Evolutionary conservation across 495 filamentous ascomycete genomes (phyloP).

Genomic region (Aspergillus cavernicola): DNA sequence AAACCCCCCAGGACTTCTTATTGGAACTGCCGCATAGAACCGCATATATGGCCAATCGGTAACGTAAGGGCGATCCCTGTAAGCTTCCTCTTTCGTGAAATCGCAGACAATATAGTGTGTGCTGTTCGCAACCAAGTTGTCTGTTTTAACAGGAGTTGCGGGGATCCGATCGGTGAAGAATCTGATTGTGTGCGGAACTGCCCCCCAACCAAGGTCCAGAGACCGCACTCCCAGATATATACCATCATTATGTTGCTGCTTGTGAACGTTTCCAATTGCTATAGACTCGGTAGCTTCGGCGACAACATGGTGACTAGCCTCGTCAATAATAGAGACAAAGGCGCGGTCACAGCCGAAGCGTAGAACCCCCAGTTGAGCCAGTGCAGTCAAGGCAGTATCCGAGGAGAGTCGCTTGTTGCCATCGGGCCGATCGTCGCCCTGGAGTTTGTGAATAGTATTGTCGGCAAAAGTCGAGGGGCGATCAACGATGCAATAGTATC

Average conservation of each 20-base stretch:
- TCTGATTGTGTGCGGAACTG: conserved; percentile 47
- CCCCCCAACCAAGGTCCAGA: conserved; percentile 38
- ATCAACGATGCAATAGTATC: conserved; percentile 32
- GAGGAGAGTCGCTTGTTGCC: conserved; percentile 26
- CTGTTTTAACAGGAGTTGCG: conserved; percentile 21
- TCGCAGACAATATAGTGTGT: conserved; percentile 49
- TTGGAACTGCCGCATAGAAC: conserved; percentile 64
- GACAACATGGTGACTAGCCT: conserved; percentile 54
- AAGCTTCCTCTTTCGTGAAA: conserved; percentile 45
- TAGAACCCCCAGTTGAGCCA: conserved; percentile 58
- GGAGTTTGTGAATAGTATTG: conserved; percentile 3
- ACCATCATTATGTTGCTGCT: conserved; percentile 32
- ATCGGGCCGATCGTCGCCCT: conserved; percentile 16
- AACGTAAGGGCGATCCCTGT: conserved; percentile 42
- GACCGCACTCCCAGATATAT: conserved; percentile 43
- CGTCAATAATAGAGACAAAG: conserved; percentile 59
- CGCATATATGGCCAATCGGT: conserved; percentile 38
- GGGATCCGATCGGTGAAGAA: conserved; percentile 26
- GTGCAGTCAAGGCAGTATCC: conserved; percentile 59
- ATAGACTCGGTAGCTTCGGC: conserved; percentile 58
- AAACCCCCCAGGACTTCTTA: conserved; percentile 54
- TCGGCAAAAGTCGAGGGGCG: conserved; percentile 1
- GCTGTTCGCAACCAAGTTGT: conserved; percentile 24
- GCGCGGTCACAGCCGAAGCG: conserved; percentile 50
- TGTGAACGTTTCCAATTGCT: conserved; percentile 37